Evolutionary conservation across 2,329 filamentous ascomycete species (phyloP), one percentile per base, ranked within the genome.

Genomic region (Alternaria triticina): DNA sequence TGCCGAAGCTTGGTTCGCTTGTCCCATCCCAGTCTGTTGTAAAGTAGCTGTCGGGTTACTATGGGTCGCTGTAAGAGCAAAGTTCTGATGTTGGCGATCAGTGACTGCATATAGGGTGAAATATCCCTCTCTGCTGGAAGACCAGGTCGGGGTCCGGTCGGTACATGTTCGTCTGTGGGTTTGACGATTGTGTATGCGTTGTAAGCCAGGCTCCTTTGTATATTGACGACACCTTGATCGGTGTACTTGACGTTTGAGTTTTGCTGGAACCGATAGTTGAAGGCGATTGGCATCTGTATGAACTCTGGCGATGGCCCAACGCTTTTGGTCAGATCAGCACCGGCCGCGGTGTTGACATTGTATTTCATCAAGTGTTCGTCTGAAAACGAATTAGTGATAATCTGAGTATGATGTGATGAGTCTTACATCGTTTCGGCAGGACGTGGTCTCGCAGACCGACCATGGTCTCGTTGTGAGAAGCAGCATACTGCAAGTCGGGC

Each of bases 401-500:
- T 11, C 4, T 17, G 13, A n/a, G 15, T 11, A 11, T 46, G 10
- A 20, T 17, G 27, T 12, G 9, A 11, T 17, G 33, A n/a, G 23
- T 80, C 80, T 71, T 82, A 92, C 92, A 89, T 67, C 92, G 86
- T 65, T 91, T 89, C 2, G 90, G 87, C 7, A 96, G 81, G 25
- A 96, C 84, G 58, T 90, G 87, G 3, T 94, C 85, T 56, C 88
- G 86, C 61, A 97, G 89, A 62, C 89, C 88, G 30, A 86, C 85
- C 72, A 94, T 88, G 77, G 96, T 92, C 0, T 86, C 82, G 49
- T 90, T 90, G 36, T 87, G 85, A 13, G 85, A 85, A 54, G 91
- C 89, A 22, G 92, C 89, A 80, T 90, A 95, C 73, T 96, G 93
- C 74, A 96, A 96, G 79, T 98, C 95, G 9, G 93, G 90, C 68